Percentiles rank a stretch among this genome's conserved stretches.
Evolutionary conservation across 108 stramenopile genomes (phyloP).

Genomic region (Nitzschia inconspicua): DNA sequence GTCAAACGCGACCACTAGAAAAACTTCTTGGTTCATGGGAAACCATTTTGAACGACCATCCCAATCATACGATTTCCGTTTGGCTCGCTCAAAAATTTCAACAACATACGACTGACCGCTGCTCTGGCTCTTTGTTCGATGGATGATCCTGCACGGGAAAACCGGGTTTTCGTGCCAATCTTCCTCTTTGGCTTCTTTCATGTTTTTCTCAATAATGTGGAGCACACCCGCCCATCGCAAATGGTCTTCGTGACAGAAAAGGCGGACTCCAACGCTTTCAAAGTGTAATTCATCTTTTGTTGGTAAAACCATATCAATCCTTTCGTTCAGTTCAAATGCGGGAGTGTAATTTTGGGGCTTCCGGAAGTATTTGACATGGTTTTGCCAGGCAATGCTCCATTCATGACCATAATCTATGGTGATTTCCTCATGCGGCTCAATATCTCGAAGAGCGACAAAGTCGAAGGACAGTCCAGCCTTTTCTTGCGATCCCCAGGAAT

Average conservation of each 20-base stretch:
- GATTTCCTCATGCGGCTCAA: conserved; percentile 65
- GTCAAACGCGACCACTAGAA: conserved; percentile 19
- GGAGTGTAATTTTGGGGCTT: background rate
- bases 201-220: background rate
- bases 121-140: background rate
- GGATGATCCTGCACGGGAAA: background rate
- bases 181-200: background rate
- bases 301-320: background rate
- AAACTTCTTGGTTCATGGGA: background rate
- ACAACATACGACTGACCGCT: background rate
- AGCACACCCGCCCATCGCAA: background rate
- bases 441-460: conserved; percentile 49
- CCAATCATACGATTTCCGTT: background rate
- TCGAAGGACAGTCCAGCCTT: conserved; percentile 52
- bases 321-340: conserved; percentile 16
- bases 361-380: conserved; percentile 46
- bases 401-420: conserved; percentile 68
- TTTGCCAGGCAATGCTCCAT: conserved; percentile 66
- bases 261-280: background rate
- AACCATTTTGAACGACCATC: background rate
- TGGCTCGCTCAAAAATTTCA: background rate
- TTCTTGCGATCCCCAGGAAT: conserved; percentile 36
- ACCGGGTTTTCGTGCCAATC: conserved; percentile 1
- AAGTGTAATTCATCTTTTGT: conserved; percentile 4
- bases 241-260: background rate